Evolutionary conservation across 116 monocot species (phyloP), one percentile per base, ranked within the genome.

Genomic region (Posidonia oceanica): DNA sequence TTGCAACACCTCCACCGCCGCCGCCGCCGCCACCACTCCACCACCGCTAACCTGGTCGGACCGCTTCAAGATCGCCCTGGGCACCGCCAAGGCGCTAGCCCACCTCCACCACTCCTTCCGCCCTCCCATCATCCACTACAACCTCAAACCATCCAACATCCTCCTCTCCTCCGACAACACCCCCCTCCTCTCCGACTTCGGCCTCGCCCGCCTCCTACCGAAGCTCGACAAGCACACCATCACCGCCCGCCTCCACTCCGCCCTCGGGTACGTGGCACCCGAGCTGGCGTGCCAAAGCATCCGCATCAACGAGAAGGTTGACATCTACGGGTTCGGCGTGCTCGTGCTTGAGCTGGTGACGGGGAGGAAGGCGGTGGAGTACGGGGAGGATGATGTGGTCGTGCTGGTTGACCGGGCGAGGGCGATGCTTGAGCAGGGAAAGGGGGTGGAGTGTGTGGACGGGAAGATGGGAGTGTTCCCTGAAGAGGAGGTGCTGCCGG

Each of bases 401-500:
- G 67, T 86, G n/a, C 65, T 88, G 74, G 76, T 88, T 0, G 93
- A 93, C 59, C 71, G 75, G 65, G 88, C 88, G 72, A 81, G 80
- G 78, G 69, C 53, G 41, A 54, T 74, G 72, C 65, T 93, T 51
- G 93, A 93, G 71, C 61, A 41, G 17, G 80, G 76, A 82, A 84
- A 12, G 74, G 83, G 59, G 76, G 86, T 54, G 23, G 82, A 83
- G 11, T 81, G 82, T 54, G 86, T 88, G 4, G 88, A 93, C 64
- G 18, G 10, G 71, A 71, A 56, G 44, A 88, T 92, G 92, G 84
- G 81, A 8, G 76, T 55, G 58, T 88, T 82, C 52, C 83, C 86
- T 17, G 93, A 93, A 72, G 92, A 92, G 63, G 93, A 93, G 83
- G 88, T 82, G 61, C 57, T 88, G 74, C 93, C 93, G 38, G 76